Evolutionary conservation across 306 rosid species (phyloP), one percentile per base, ranked within the genome.

Genomic region (Lagenaria siceraria): DNA sequence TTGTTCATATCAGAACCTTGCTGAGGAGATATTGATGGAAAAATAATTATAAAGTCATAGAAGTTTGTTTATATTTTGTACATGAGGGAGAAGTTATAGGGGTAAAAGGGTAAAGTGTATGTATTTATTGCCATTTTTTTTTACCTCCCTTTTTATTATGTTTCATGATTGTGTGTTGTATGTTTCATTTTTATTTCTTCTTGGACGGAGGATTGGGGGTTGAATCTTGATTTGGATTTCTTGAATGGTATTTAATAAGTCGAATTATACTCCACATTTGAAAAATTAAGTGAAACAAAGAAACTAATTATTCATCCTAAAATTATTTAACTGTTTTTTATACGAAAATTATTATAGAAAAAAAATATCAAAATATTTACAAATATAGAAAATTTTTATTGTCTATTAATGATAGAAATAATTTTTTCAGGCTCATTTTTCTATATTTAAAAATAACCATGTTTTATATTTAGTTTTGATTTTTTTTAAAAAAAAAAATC

Each of bases 1-100:
- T 82, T 78, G 88, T 95, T 87, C 96, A 84, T 14, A 25, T 88
- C 72, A 84, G 97, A 84, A 90, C 90, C 78, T 68, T 92, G 83
- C 88, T 89, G 42, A 86, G 84, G 85, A 90, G 91, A 81, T 95
- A 89, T 73, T 92, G 91, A 90, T 77, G 56, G 9, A 1, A 2
- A 71, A 71, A 22, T 1, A 22, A 22, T 10, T 66, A 38, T n/a
- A 12, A 68, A 68, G 75, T 46, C 35, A 46, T 25, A 3, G 17
- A 71, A 48, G 8, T 43, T 69, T 48, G 13, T 48, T 24, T 70
- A 22, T 70, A 22, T 24, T 70, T 24, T 70, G 75, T 70, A 70
- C 49, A 70, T 24, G 75, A 46, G 74, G 74, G 74, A 68, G 52
- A 31, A 11, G n/a, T 46, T 17, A 14, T 4, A 25, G 58, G 76